Conservation (phyloP, 768 basidiomycete genomes). For the Termitomyces sp. region DNA sequence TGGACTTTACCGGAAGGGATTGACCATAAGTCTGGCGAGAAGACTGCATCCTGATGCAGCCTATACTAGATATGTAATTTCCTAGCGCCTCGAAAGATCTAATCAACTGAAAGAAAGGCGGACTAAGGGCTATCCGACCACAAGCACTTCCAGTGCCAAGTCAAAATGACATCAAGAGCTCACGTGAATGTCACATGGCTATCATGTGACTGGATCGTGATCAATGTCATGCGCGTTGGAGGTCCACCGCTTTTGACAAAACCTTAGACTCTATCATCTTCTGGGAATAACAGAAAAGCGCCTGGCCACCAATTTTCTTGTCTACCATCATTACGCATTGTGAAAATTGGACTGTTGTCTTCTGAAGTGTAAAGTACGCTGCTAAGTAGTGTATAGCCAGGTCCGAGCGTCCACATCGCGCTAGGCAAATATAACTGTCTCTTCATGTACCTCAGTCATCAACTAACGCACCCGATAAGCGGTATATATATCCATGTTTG, state of each 20-base stretch:
- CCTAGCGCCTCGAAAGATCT: background rate
- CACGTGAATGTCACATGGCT: background rate
- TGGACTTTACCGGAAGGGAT: constrained; percentile 42
- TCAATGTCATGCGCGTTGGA: no score
- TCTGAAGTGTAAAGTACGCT: background rate
- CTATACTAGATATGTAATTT: background rate
- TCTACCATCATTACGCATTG: background rate
- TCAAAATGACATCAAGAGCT: background rate
- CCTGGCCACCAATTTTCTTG: no score
- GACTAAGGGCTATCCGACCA: no score
- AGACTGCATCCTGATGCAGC: constrained; percentile 1
- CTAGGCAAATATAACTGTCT: background rate
- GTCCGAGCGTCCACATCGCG: no score
- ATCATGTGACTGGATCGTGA: no score
- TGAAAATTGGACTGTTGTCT: background rate
- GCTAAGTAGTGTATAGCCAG: no score
- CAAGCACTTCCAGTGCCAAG: no score
- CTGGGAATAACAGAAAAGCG: no score
- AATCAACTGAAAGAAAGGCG: no score
- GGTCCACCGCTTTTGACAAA: no score
- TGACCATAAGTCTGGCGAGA: constrained; percentile 40
- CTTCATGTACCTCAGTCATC: background rate
- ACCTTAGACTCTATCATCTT: no score
- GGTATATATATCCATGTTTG: background rate
- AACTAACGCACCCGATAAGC: background rate